A percentile compares a stretch with the other conserved stretches of the same genome.
These are phyloP conservation scores for Podospora anserina DNA, from an alignment of 495 filamentous ascomycete genomes.

Conservation along the genomic window DNA sequence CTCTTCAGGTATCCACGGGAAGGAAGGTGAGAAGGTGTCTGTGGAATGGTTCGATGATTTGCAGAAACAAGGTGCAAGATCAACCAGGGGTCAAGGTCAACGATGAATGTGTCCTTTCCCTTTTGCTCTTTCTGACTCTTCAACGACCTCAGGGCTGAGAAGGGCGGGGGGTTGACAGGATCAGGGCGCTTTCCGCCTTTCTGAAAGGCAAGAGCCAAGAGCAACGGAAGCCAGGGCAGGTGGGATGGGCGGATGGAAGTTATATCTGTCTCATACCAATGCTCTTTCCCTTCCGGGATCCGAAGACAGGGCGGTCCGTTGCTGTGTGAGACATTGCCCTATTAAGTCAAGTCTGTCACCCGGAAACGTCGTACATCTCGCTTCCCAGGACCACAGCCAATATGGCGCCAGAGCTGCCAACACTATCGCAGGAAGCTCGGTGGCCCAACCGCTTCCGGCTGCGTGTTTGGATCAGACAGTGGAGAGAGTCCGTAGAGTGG, in stretches of 20 bases:
- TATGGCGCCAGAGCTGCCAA: not conserved
- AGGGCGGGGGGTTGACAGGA: not conserved
- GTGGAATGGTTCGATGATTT: not conserved
- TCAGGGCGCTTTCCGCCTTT: not conserved
- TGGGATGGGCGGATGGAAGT: conserved; percentile 9
- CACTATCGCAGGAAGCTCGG: not conserved
- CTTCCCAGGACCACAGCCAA: not conserved
- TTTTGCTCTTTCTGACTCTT: not conserved
- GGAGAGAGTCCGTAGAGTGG: conserved; percentile 33
- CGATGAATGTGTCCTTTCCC: not conserved
- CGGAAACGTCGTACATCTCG: conserved; percentile 22
- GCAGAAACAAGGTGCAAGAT: not conserved
- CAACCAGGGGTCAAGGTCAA: not conserved
- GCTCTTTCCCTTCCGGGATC: conserved; percentile 21
- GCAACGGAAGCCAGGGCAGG: conserved; percentile 16
- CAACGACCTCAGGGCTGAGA: not conserved
- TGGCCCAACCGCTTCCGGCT: not conserved
- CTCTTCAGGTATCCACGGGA: not conserved
- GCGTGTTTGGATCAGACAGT: conserved; percentile 23
- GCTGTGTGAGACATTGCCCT: conserved; percentile 20
- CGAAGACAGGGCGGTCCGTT: conserved; percentile 18
- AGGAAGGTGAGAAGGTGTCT: not conserved
- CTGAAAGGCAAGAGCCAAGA: conserved; percentile 15
- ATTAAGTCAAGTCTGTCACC: conserved; percentile 22
- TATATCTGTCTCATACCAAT: conserved; percentile 19